These are phyloP conservation scores for Paradendryphiella salina DNA, from an alignment of 2,329 filamentous ascomycete genomes.

Conservation along the genomic window DNA sequence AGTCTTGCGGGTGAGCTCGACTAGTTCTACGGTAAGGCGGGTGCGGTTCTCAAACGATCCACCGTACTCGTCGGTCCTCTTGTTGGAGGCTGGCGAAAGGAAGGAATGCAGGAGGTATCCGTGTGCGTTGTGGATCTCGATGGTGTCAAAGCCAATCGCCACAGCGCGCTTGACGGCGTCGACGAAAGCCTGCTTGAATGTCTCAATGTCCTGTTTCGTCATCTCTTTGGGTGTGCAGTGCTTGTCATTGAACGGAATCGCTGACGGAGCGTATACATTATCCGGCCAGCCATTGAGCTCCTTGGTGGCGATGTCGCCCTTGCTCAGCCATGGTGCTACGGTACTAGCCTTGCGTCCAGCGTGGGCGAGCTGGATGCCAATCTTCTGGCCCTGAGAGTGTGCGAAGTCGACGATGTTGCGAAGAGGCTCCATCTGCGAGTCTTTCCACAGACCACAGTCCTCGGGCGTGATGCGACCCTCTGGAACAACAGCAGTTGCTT, in stretches of 20 bases:
- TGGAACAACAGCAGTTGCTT: conserved; percentile 74
- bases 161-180: conserved; percentile 60
- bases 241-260: conserved; percentile 64
- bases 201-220: conserved; percentile 68
- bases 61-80: conserved; percentile 68
- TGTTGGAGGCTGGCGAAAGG: conserved; percentile 69
- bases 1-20: conserved; percentile 62
- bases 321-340: conserved; percentile 65
- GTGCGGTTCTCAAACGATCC: conserved; percentile 73
- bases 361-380: conserved; percentile 80
- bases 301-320: conserved; percentile 58
- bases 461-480: conserved; percentile 83
- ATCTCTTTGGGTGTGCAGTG: conserved; percentile 68
- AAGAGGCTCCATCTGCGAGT: conserved; percentile 75
- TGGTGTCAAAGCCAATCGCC: conserved; percentile 70
- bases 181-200: conserved; percentile 65
- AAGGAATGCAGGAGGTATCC: conserved; percentile 76
- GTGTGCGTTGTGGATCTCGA: conserved; percentile 81
- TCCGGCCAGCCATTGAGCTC: conserved; percentile 60
- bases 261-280: conserved; percentile 60
- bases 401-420: conserved; percentile 74
- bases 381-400: conserved; percentile 75
- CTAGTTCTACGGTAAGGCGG: conserved; percentile 68
- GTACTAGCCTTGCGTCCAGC: conserved; percentile 69
- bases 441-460: conserved; percentile 80